These are phyloP conservation scores for Brasenia schreberi DNA, from an alignment of 164 flowering plant species.

Conservation along the genomic window DNA sequence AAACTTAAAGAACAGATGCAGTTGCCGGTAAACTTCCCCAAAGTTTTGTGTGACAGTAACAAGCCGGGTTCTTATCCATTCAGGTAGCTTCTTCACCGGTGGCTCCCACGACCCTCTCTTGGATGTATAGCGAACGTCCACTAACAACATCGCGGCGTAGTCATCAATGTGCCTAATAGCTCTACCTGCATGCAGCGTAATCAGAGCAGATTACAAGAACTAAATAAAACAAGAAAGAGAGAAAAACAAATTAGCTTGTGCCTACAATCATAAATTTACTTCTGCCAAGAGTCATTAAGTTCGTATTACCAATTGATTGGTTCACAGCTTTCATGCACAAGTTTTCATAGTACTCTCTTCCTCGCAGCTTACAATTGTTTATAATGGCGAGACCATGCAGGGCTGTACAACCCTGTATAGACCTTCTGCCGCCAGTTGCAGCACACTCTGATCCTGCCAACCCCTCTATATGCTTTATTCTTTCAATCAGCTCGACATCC, in stretches of 20 bases:
- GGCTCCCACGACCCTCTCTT: slow-evolving; percentile 33
- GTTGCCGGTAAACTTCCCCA: slow-evolving; percentile 67
- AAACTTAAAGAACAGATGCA: slow-evolving; percentile 72
- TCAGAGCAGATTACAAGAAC: not conserved
- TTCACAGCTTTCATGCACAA: slow-evolving; percentile 99
- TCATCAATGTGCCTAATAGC: slow-evolving; percentile 87
- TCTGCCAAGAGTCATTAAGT: slow-evolving; percentile 8
- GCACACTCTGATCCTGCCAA: slow-evolving; percentile 19
- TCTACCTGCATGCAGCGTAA: slow-evolving; percentile 37
- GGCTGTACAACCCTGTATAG: not conserved
- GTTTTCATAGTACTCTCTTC: slow-evolving; percentile 91
- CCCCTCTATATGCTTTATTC: slow-evolving; percentile 82
- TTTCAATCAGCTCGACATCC: slow-evolving; percentile 74
- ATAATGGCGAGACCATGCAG: slow-evolving; percentile 32
- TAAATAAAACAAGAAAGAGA: slow-evolving; percentile 1
- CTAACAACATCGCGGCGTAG: slow-evolving; percentile 88
- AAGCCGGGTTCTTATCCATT: slow-evolving; percentile 73
- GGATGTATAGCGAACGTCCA: slow-evolving; percentile 66
- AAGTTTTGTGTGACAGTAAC: slow-evolving; percentile 44
- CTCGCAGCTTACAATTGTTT: slow-evolving; percentile 70
- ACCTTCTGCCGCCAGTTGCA: not conserved
- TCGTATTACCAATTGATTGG: slow-evolving; percentile 67
- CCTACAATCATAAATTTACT: not conserved
- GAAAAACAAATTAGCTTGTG: not conserved
- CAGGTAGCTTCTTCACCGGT: slow-evolving; percentile 77